Evolutionary conservation across 805 yeast genomes (phyloP), one percentile per base, ranked within the genome.

Genomic region (Spathaspora girioi): DNA sequence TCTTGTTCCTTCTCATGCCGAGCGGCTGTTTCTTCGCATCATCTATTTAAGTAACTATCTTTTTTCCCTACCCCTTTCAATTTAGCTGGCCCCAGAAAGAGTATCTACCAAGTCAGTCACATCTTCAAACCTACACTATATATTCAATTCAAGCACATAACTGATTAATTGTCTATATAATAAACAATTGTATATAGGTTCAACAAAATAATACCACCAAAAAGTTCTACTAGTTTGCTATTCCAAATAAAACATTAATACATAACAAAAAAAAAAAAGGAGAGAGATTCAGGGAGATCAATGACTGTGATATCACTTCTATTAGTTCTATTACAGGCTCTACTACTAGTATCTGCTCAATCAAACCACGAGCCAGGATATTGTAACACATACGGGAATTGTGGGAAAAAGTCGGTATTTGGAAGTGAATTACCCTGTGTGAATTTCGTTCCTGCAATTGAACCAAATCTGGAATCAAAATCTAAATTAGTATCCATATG

Each of bases 391-490:
- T 81, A 78, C 59, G 85, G 77, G 27, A 70, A 62, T 48, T 90
- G 98, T 64, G 98, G 97, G 7, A 87, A 87, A 66, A 82, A 80
- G 58, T 78, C 90, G 3, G 64, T 87, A 6, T 91, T 92, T 67
- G 97, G 97, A 0, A 68, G 81, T 5, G 83, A 81, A 41, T 69
- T 93, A 35, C 98, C 98, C 0, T 89, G 96, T 63, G 86, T 90
- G 0, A 79, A 78, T 23, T 77, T 79, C 54, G 69, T 70, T 0
- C 64, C 66, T 17, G 84, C 92, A 0, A 70, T 70, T 2, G 55
- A 52, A 14, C 84, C 89, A 0, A 65, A 75, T 0, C 64, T 60
- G 0, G 79, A 76, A 31, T 72, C 83, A 3, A 60, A 73, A 17
- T 67, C 71, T 1, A 63, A 78, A 38, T 67, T 90, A 31, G 69